Evolutionary conservation across 2,329 filamentous ascomycete species (phyloP).

Genomic region (Pseudogymnoascus sp.): DNA sequence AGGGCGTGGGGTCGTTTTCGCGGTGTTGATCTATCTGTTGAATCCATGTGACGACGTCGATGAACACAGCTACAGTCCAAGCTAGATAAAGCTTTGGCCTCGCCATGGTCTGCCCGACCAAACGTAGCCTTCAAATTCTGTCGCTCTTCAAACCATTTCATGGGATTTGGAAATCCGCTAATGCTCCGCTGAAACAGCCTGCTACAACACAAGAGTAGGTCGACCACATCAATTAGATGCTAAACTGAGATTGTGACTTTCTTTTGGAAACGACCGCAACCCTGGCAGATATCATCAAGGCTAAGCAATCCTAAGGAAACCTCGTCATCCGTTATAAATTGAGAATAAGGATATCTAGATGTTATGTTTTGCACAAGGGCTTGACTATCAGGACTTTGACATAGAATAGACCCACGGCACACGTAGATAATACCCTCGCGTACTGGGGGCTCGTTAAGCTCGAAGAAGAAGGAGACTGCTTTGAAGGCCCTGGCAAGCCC

Average conservation of each 20-base stretch:
- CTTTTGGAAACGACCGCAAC: constrained; percentile 18
- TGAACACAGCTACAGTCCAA: background rate
- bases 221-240: constrained; percentile 15
- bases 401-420: constrained; percentile 18
- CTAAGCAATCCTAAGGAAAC: constrained; percentile 13
- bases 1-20: background rate
- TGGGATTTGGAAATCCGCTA: constrained; percentile 18
- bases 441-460: constrained; percentile 12
- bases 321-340: constrained; percentile 13
- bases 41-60: background rate
- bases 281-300: constrained; percentile 10
- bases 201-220: constrained; percentile 15
- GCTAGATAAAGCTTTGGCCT: background rate
- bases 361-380: constrained; percentile 14
- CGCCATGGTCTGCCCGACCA: constrained; percentile 15
- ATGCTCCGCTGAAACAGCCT: constrained; percentile 17
- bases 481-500: constrained; percentile 14
- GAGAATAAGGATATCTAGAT: constrained; percentile 11
- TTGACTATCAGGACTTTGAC: constrained; percentile 15
- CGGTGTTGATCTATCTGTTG: background rate
- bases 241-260: constrained; percentile 16
- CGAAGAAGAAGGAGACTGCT: constrained; percentile 16
- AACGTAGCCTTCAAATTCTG: constrained; percentile 18
- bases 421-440: constrained; percentile 14
- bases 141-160: constrained; percentile 18